These are phyloP conservation scores for Pelargonium fulgidum DNA, from an alignment of 441 rosid genomes.

Conservation along the genomic window DNA sequence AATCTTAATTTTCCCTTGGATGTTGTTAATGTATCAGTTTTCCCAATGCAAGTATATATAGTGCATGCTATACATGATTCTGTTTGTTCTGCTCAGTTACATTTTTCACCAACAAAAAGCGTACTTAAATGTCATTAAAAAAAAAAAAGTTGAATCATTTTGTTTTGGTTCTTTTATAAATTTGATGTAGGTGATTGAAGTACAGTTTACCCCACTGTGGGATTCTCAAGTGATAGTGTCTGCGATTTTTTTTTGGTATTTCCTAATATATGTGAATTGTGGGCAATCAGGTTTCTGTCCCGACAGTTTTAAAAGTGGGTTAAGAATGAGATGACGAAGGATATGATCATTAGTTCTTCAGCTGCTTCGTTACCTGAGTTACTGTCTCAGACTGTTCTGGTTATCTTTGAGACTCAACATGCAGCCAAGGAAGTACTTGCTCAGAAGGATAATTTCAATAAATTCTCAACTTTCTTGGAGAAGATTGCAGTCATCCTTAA, in stretches of 20 bases:
- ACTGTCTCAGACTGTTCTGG: constrained; percentile 23
- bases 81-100: neutral
- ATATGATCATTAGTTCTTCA: constrained; percentile 12
- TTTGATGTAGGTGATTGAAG: neutral
- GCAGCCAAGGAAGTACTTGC: constrained; percentile 24
- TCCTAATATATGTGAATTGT: neutral
- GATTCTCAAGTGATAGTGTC: neutral
- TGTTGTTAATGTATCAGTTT: neutral
- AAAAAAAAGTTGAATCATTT: neutral
- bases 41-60: neutral
- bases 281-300: neutral
- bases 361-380: constrained; percentile 16
- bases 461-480: constrained; percentile 29
- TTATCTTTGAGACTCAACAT: constrained; percentile 21
- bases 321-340: constrained; percentile 18
- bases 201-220: neutral
- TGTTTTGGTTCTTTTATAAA: neutral
- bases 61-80: neutral
- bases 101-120: neutral
- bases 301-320: neutral
- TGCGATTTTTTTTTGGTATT: too few relatives aligned
- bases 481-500: constrained; percentile 22
- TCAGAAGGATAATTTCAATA: constrained; percentile 30
- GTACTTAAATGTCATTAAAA: neutral
- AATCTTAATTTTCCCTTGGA: neutral